Percentiles rank a stretch among this genome's conserved stretches.
phyloP scores from a whole-genome alignment of 1,284 basidiomycete species.

The Microstroma glucosiphilum region DNA sequence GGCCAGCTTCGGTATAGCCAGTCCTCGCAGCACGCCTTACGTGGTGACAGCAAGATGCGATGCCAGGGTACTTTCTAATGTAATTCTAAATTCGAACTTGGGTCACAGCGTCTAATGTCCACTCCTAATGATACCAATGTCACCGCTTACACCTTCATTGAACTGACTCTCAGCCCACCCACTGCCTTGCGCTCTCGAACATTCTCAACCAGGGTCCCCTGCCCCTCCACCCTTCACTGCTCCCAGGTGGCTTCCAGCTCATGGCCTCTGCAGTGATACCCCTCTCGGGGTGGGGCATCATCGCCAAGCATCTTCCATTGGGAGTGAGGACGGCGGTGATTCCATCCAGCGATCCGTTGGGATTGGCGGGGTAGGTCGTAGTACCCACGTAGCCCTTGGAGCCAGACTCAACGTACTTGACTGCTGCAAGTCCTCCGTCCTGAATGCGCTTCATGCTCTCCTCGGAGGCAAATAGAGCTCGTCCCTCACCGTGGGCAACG shows the following conservation, averaged over 20 bases:
- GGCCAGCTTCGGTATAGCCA: too few relatives aligned
- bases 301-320: slow-evolving; percentile 76
- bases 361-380: slow-evolving; percentile 59
- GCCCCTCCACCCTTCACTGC: slow-evolving; percentile 50
- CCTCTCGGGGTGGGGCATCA: slow-evolving; percentile 73
- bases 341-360: slow-evolving; percentile 82
- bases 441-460: slow-evolving; percentile 22
- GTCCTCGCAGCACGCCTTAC: too few relatives aligned
- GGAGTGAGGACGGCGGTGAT: slow-evolving; percentile 81
- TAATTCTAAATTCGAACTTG: too few relatives aligned
- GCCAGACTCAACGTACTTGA: slow-evolving; percentile 40
- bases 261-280: slow-evolving; percentile 45
- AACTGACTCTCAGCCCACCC: slow-evolving; percentile 36
- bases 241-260: slow-evolving; percentile 44
- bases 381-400: slow-evolving; percentile 8
- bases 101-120: too few relatives aligned
- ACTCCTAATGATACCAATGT: too few relatives aligned
- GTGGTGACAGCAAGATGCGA: too few relatives aligned
- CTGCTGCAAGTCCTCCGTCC: slow-evolving; percentile 24
- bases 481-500: slow-evolving; percentile 92
- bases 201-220: slow-evolving; percentile 88
- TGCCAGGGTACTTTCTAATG: too few relatives aligned
- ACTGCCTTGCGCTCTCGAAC: slow-evolving; percentile 75
- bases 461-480: slow-evolving; percentile 61
- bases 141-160: neutral